These are phyloP conservation scores for Setaria viridis DNA, from an alignment of 202 grass and related monocot genomes.

Conservation along the genomic window DNA sequence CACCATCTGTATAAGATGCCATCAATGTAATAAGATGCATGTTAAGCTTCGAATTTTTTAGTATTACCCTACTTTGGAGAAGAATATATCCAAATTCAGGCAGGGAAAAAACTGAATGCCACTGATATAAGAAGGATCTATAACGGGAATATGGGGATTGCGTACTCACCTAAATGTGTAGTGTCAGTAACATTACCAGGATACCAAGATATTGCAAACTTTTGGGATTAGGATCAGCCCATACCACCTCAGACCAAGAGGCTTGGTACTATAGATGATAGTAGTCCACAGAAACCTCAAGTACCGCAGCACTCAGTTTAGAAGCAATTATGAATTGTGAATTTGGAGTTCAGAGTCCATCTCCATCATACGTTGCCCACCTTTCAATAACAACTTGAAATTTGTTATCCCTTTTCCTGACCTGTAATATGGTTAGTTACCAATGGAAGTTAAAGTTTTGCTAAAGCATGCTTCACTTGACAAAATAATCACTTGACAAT, in stretches of 20 bases:
- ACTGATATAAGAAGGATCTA: slow-evolving; percentile 5
- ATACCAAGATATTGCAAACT: background rate
- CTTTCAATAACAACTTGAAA: slow-evolving; percentile 96
- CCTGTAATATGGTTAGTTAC: slow-evolving; percentile 50
- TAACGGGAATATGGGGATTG: background rate
- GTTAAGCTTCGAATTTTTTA: background rate
- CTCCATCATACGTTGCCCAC: slow-evolving; percentile 96
- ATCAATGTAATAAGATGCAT: slow-evolving; percentile 1
- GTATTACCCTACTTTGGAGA: background rate
- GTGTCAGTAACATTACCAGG: background rate
- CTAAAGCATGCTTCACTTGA: slow-evolving; percentile 13
- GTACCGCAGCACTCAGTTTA: background rate
- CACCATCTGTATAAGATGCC: slow-evolving; percentile 11
- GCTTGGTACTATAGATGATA: slow-evolving; percentile 3
- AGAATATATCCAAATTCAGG: background rate
- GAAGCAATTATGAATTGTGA: slow-evolving; percentile 4
- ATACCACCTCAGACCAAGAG: slow-evolving; percentile 24
- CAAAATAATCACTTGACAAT: background rate
- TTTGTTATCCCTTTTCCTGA: slow-evolving; percentile 77
- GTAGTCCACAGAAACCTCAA: slow-evolving; percentile 16
- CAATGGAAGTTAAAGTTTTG: slow-evolving; percentile 18
- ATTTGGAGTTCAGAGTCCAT: slow-evolving; percentile 67
- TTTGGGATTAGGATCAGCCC: slow-evolving; percentile 14
- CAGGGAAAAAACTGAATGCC: background rate
- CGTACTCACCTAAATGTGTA: slow-evolving; percentile 36